Base-by-base conservation (phyloP, 352 stramenopile species). In the Phytophthora aleatoria region DNA sequence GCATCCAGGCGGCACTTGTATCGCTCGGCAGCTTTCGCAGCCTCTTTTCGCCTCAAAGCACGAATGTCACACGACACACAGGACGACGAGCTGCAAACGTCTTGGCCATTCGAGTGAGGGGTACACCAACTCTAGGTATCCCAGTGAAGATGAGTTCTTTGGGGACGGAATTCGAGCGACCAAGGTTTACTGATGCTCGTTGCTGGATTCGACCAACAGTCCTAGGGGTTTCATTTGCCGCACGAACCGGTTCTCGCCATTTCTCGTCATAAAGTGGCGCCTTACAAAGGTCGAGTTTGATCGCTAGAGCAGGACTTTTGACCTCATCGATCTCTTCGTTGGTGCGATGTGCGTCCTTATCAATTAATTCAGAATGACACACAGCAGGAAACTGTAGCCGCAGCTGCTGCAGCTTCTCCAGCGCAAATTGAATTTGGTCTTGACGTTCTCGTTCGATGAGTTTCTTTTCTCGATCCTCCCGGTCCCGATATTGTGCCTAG, bases 11-110 rank as follows among this genome's bases (percentile, higher is more conserved):
- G 54, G 9, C 49, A 50, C 35, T 71, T 76, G 64, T 87, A 89
- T 20, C 65, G 67, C 24, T 75, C 64, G 1, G 81, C 77, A n/a
- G 73, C 70, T n/a, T 82, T 83, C n/a, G 41, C 60, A 0, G 60
- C 67, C 54, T 85, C 80, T 5, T 75, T 57, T 42, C 79, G 64
- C 3, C 73, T 67, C 38, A 90, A 50, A 7, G 71, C 65, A 5
- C 81, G 75, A 4, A 92, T 76, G 42, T 89, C 81, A 27, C 81
- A 27, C 61, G 67, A 50, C 81, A 89, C 2, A 85, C 61, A 16
- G 64, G 61, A 12, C 39, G 76, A 24, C 47, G 72, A 28, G 59
- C 61, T 8, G 71, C 69, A 52, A 87, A 88, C 13, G 53, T 61
- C 57, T 79, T 86, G 2, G 74, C 75, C 15, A 81, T 58, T 7